Conservation (phyloP, 1,284 basidiomycete genomes). For the Ganoderma sinense region DNA sequence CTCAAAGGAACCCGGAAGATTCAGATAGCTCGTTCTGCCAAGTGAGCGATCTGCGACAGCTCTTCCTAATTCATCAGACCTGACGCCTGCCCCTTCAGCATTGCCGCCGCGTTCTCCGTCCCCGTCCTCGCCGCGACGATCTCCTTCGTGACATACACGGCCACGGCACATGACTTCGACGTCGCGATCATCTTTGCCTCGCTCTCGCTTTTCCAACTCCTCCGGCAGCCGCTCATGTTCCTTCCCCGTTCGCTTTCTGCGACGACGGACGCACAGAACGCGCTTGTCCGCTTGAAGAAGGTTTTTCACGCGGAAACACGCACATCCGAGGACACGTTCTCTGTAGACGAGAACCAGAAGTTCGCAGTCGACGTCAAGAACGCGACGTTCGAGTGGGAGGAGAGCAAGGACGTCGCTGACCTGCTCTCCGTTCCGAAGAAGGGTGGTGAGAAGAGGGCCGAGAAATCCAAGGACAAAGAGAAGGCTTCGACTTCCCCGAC, state of each 20-base stretch:
- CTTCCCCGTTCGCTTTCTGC: constrained; percentile 70
- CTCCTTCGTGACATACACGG: constrained; percentile 77
- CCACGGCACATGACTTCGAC: constrained; percentile 61
- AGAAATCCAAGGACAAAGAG: constrained; percentile 32
- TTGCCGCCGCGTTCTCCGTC: constrained; percentile 59
- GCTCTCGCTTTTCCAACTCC: constrained; percentile 72
- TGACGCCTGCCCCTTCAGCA: constrained; percentile 41
- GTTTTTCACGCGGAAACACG: constrained; percentile 71
- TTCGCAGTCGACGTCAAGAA: constrained; percentile 58
- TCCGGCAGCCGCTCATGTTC: constrained; percentile 76
- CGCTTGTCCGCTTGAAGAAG: constrained; percentile 57
- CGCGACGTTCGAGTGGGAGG: constrained; percentile 75
- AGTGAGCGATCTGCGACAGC: constrained; percentile 48
- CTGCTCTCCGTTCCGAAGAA: constrained; percentile 16
- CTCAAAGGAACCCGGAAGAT: constrained; percentile 64
- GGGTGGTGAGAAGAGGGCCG: constrained; percentile 27
- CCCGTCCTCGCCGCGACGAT: constrained; percentile 79
- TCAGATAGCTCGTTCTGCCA: constrained; percentile 66
- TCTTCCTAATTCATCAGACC: constrained; percentile 1
- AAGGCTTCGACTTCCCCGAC: constrained; percentile 20
- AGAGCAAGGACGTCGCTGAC: constrained; percentile 36
- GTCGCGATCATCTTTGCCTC: constrained; percentile 75
- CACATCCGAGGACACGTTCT: constrained; percentile 46
- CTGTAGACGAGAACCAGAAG: constrained; percentile 53
- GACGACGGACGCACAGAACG: constrained; percentile 71